Evolutionary conservation across 169 alveolate species (phyloP).

Genomic region (Plasmodium sp.): DNA sequence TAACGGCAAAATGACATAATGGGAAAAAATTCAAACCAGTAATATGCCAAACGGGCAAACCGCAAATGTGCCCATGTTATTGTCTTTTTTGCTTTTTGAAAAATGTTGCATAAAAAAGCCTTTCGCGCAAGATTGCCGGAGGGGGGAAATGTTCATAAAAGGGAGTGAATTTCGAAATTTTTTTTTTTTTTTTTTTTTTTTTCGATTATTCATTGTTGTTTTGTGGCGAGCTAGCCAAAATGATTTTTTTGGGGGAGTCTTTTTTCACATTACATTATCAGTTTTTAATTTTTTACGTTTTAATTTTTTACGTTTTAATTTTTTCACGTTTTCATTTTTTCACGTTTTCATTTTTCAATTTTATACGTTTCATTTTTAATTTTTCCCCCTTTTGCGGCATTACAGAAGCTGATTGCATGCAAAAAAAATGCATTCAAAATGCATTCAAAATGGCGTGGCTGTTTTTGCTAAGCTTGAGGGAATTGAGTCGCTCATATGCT

Average conservation of each 20-base stretch:
- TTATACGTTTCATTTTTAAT: neutral
- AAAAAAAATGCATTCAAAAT: neutral
- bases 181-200: neutral
- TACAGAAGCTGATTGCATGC: neutral
- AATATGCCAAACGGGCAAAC: neutral
- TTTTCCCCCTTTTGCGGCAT: neutral
- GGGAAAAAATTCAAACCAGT: neutral
- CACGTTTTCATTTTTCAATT: too few species aligned
- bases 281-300: too few species aligned
- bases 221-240: neutral
- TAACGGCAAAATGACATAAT: neutral
- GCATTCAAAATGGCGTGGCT: neutral
- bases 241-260: neutral
- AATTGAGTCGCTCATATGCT: neutral
- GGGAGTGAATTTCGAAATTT: neutral
- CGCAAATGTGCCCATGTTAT: neutral
- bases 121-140: neutral
- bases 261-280: neutral
- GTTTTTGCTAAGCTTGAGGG: neutral
- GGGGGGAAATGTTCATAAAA: neutral
- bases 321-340: neutral
- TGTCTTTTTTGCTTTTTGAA: neutral
- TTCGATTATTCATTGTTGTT: conserved; percentile 1
- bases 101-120: neutral
- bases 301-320: too few species aligned